Evolutionary conservation across 176 grass and related monocot species (phyloP).

Genomic region (Oryza glumipatula): DNA sequence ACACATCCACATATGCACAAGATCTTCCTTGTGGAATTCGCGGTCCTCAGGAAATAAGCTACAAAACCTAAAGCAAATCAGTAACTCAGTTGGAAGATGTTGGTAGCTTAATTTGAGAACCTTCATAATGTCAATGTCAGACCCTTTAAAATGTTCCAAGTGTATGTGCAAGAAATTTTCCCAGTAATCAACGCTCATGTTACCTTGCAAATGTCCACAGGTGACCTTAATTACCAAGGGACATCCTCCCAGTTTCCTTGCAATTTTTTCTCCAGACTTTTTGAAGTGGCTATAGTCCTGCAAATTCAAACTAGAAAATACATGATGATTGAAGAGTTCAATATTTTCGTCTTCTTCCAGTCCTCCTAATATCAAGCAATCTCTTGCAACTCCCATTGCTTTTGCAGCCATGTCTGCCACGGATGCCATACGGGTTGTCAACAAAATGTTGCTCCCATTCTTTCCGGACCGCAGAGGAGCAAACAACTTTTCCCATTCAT

Average conservation of each 20-base stretch:
- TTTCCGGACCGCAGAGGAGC: conserved; percentile 40
- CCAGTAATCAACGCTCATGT: conserved; percentile 30
- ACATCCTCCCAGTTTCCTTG: conserved; percentile 39
- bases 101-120: conserved; percentile 53
- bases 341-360: conserved; percentile 42
- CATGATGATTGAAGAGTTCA: conserved; percentile 38
- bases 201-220: conserved; percentile 34
- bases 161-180: conserved; percentile 27
- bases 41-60: conserved; percentile 46
- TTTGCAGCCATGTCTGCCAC: conserved; percentile 30
- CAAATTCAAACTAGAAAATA: conserved; percentile 30
- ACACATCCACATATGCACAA: conserved; percentile 57
- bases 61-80: conserved; percentile 66
- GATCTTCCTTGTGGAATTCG: conserved; percentile 12
- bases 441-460: conserved; percentile 45
- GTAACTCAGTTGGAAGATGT: conserved; percentile 43
- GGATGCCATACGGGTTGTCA: conserved; percentile 47
- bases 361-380: conserved; percentile 27
- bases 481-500: conserved; percentile 48
- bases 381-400: conserved; percentile 12
- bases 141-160: conserved; percentile 26
- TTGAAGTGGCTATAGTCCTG: conserved; percentile 20
- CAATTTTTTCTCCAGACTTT: conserved; percentile 38
- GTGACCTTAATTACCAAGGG: conserved; percentile 57
- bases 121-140: conserved; percentile 40